These are phyloP conservation scores for Coemansia sp. DNA, from an alignment of 192 early-diverging fungal genomes.

Conservation along the genomic window DNA sequence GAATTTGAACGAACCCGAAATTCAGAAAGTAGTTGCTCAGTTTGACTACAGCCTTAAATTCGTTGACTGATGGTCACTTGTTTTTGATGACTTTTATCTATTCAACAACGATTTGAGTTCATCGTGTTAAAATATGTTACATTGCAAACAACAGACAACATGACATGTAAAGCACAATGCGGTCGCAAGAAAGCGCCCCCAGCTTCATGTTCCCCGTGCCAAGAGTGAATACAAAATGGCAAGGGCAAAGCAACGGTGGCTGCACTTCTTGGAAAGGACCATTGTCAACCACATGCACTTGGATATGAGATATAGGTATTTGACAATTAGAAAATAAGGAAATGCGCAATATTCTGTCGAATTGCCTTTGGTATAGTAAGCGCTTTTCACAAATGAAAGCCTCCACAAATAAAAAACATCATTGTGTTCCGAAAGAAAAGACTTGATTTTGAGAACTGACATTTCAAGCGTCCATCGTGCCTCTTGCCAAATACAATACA, in stretches of 20 bases:
- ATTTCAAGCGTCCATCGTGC: background rate
- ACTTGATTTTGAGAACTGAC: background rate
- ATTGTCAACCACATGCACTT: background rate
- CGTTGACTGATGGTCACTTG: too few relatives aligned
- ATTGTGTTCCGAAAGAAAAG: background rate
- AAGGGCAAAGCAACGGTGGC: background rate
- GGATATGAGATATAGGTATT: background rate
- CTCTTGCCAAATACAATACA: background rate
- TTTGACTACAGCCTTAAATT: too few relatives aligned
- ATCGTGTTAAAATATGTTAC: too few relatives aligned
- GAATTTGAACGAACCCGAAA: too few relatives aligned
- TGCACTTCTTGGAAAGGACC: background rate
- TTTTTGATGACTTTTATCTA: too few relatives aligned
- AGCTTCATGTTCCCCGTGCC: too few relatives aligned
- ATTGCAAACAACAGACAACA: too few relatives aligned
- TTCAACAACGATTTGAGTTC: too few relatives aligned
- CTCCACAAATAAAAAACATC: background rate
- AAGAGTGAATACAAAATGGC: too few relatives aligned
- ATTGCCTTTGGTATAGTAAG: background rate
- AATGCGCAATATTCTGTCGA: background rate
- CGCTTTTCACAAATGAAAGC: background rate
- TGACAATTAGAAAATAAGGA: background rate
- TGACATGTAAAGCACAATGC: too few relatives aligned
- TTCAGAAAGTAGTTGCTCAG: too few relatives aligned
- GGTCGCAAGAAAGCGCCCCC: background rate